Base-by-base conservation (phyloP, 345 rosid genomes). In the Rhizophora apiculata region DNA sequence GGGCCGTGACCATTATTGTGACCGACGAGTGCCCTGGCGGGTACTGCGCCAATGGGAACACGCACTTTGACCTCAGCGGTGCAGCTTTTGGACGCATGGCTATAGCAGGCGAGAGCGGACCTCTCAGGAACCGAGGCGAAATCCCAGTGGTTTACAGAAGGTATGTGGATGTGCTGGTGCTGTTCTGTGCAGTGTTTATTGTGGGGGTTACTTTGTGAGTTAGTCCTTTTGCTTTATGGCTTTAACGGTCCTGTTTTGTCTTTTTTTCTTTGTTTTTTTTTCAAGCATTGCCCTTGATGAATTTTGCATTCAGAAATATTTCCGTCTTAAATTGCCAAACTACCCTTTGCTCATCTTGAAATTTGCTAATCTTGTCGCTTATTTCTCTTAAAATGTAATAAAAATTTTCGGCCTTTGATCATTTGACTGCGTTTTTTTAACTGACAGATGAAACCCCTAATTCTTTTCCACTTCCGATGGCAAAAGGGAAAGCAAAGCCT, bases 11-110 rank as follows among this genome's bases (percentile, higher is more conserved):
- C n/a, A 78, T 92, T 59, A 94, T 94, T 56, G 93, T 87, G 27
- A 94, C 92, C 3, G 98, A 94, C 76, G 95, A 89, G 82, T 87
- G 97, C 76, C 98, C 86, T 3, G 95, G 79, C 2, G 91, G 85
- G 6, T 81, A 83, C 76, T 89, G 97, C 80, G 64, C 85, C 58
- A 78, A 76, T 21, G 85, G 90, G 2, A 84, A 79, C 72, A 75
- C 86, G 67, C 99, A 95, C 76, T 95, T 92, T 78, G 97, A 92
- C 79, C 91, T 92, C 57, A 94, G 99, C 8, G 99, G 97, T 52
- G 96, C 99, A 2, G 99, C 97, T 26, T 94, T 94, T 71, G 97
- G 99, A 16, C 92, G 86, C 48, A 78, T 94, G 93, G 96, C 96
- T 27, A 76, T 87, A 21, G 32, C 91, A 29, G 99, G 99, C 4